phyloP scores from a whole-genome alignment of 352 stramenopile genomes.

The Phytophthora crassamura region DNA sequence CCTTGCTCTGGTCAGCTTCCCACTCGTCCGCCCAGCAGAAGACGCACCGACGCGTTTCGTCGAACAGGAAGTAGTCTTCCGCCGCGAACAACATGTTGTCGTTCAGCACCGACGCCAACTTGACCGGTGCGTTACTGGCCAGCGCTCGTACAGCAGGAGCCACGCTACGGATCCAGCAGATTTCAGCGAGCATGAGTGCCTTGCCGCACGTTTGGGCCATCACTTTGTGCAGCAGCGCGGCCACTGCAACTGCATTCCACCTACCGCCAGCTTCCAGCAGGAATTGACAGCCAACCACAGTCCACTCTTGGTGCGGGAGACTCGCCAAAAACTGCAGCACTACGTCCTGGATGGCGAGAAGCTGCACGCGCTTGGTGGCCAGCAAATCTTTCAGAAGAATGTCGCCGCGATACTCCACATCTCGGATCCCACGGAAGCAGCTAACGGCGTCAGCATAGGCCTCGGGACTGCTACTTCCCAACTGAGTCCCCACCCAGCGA shows the following conservation, averaged over 20 bases:
- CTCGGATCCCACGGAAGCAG: no score
- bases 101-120: slow-evolving; percentile 25
- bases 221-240: slow-evolving; percentile 29
- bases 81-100: slow-evolving; percentile 40
- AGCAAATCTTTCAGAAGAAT: slow-evolving; percentile 28
- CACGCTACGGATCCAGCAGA: slow-evolving; percentile 33
- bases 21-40: slow-evolving; percentile 48
- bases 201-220: slow-evolving; percentile 28
- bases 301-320: slow-evolving; percentile 30
- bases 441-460: no score
- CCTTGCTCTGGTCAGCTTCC: slow-evolving; percentile 44
- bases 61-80: slow-evolving; percentile 34
- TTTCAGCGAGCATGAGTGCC: slow-evolving; percentile 25
- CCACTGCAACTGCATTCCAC: slow-evolving; percentile 30
- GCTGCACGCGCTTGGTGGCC: slow-evolving; percentile 27
- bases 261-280: slow-evolving; percentile 27
- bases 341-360: slow-evolving; percentile 16
- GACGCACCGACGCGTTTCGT: slow-evolving; percentile 44
- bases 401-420: no score
- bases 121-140: slow-evolving; percentile 41
- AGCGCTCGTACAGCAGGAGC: slow-evolving; percentile 40
- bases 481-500: no score
- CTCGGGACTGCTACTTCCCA: no score
- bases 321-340: slow-evolving; percentile 21
- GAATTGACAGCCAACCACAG: slow-evolving; percentile 22